Evolutionary conservation across 805 yeast genomes (phyloP).

Genomic region (Wickerhamiella brachini): DNA sequence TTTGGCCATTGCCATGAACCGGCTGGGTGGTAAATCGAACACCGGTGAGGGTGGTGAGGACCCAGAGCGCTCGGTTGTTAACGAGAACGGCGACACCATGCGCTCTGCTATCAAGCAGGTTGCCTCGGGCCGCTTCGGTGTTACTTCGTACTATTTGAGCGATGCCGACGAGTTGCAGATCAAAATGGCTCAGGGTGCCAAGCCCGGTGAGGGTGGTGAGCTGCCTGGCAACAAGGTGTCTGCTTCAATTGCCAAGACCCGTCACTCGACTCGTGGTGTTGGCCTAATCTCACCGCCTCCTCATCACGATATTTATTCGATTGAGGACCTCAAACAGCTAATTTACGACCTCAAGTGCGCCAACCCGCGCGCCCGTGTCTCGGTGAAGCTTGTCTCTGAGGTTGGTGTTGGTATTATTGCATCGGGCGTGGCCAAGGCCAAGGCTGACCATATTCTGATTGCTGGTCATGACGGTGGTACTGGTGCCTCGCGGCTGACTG

Average conservation of each 20-base stretch:
- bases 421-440: conserved; percentile 98
- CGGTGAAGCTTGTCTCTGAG: conserved; percentile 92
- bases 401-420: conserved; percentile 99
- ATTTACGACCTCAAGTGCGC: conserved; percentile 93
- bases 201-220: conserved; percentile 99
- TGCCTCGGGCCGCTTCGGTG: conserved; percentile 98
- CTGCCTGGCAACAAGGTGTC: conserved; percentile 90
- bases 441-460: conserved; percentile 89
- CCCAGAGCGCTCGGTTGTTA: conserved; percentile 69
- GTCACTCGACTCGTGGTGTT: conserved; percentile 94
- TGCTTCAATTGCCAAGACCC: conserved; percentile 75
- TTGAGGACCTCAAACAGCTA: conserved; percentile 93
- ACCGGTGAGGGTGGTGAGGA: conserved; percentile 99
- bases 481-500: conserved; percentile 97
- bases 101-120: conserved; percentile 97
- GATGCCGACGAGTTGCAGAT: conserved; percentile 97
- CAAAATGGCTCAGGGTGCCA: conserved; percentile 99
- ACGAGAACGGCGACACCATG: conserved; percentile 90
- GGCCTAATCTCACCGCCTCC: conserved; percentile 98
- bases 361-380: conserved; percentile 92
- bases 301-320: conserved; percentile 95
- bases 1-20: conserved; percentile 94
- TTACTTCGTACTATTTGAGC: conserved; percentile 81
- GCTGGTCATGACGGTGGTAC: conserved; percentile 99
- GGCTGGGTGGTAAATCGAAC: conserved; percentile 93